phyloP scores from a whole-genome alignment of 2,329 filamentous ascomycete species.

The Coniochaeta sp. region DNA sequence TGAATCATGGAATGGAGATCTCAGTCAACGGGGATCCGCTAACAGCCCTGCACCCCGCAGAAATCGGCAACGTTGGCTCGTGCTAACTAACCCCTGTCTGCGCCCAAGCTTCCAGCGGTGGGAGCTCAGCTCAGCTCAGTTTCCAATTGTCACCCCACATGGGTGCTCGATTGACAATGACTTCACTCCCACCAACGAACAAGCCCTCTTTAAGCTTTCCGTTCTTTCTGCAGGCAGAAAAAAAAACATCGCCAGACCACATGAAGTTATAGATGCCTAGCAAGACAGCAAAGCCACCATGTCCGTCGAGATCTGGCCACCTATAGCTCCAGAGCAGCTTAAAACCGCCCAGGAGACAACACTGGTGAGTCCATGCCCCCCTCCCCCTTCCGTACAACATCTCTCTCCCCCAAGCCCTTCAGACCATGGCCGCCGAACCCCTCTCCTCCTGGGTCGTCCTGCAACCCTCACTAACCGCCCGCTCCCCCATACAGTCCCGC shows the following conservation, averaged over 20 bases:
- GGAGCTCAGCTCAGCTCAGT: constrained; percentile 1
- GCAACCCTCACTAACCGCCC: constrained; percentile 22
- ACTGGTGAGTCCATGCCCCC: constrained; percentile 34
- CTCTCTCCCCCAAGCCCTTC: background rate
- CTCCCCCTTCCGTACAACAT: background rate
- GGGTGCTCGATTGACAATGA: background rate
- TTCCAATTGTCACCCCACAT: background rate
- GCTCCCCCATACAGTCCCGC: constrained; percentile 30
- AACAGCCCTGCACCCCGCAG: background rate
- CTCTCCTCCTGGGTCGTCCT: constrained; percentile 1
- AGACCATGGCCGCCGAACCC: constrained; percentile 4
- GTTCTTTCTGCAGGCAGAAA: constrained; percentile 1
- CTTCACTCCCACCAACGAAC: background rate
- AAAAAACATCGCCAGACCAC: background rate
- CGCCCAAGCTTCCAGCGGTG: background rate
- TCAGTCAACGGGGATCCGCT: background rate
- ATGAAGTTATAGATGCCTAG: constrained; percentile 19
- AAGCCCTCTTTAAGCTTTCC: background rate
- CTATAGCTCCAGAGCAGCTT: constrained; percentile 42
- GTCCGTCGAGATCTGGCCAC: constrained; percentile 55
- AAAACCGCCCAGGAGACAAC: constrained; percentile 40
- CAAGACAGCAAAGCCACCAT: constrained; percentile 25
- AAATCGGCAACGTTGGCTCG: background rate
- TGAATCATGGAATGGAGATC: background rate
- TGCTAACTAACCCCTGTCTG: background rate